Conservation (phyloP, 805 yeast species). For the Metschnikowia anglica region DNA sequence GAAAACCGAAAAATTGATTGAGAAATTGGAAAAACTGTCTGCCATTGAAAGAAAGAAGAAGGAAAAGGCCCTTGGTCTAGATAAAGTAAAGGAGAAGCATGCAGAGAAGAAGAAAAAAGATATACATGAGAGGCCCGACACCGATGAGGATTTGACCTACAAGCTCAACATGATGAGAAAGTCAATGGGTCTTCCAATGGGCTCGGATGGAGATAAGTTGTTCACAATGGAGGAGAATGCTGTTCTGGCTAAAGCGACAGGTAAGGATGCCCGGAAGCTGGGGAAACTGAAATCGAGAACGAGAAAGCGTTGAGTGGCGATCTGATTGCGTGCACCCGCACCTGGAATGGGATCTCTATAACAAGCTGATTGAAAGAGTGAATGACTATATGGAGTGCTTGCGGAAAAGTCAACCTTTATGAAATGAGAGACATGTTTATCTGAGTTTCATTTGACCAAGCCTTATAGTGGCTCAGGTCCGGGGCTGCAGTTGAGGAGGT, state of each 20-base stretch:
- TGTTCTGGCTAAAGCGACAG: neutral
- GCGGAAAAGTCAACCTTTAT: no score
- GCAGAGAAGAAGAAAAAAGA: constrained; percentile 25
- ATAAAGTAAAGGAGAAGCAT: constrained; percentile 21
- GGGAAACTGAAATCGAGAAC: constrained; percentile 3
- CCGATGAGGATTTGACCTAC: constrained; percentile 36
- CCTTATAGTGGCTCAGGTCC: no score
- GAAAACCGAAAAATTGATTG: constrained; percentile 58
- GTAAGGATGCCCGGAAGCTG: neutral
- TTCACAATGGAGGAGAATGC: constrained; percentile 6
- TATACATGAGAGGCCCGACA: constrained; percentile 33
- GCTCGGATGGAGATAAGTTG: constrained; percentile 12
- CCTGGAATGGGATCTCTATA: no score
- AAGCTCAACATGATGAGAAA: constrained; percentile 32
- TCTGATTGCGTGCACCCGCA: neutral
- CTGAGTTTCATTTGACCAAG: no score
- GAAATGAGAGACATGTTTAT: no score
- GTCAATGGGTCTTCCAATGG: constrained; percentile 24
- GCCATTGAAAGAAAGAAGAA: constrained; percentile 62
- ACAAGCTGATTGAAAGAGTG: no score
- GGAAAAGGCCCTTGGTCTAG: constrained; percentile 23
- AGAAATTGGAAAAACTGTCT: constrained; percentile 62
- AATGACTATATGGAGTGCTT: no score
- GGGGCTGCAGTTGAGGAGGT: no score
- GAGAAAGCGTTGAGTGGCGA: constrained; percentile 7